phyloP scores from a whole-genome alignment of 306 rosid species.

The Ochetophila trinervis region DNA sequence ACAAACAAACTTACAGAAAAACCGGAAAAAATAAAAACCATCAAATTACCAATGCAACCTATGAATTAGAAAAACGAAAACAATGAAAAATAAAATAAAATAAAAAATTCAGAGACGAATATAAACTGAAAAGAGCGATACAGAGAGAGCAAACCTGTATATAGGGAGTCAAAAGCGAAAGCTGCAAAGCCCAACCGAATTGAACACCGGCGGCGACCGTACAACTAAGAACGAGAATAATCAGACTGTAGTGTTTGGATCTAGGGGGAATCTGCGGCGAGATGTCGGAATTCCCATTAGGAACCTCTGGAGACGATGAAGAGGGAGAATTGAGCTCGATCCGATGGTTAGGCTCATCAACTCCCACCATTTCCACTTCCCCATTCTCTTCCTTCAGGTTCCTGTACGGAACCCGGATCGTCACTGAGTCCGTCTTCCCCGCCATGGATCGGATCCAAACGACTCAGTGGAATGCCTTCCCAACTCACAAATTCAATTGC shows the following conservation, averaged over 20 bases:
- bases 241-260: conserved; percentile 35
- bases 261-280: conserved; percentile 21
- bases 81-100: not conserved
- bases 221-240: conserved; percentile 72
- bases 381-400: conserved; percentile 63
- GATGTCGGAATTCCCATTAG: conserved; percentile 25
- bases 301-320: conserved; percentile 20
- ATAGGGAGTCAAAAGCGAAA: conserved; percentile 89
- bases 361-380: conserved; percentile 69
- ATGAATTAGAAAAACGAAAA: not conserved
- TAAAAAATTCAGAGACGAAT: not conserved
- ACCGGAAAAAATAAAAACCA: too few species aligned
- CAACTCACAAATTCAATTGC: conserved; percentile 5
- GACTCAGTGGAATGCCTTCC: conserved; percentile 23
- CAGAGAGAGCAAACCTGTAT: conserved; percentile 56
- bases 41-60: not conserved
- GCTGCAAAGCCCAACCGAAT: conserved; percentile 99
- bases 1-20: not conserved
- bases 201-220: conserved; percentile 97
- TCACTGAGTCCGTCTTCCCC: conserved; percentile 51
- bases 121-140: not conserved
- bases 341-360: conserved; percentile 45
- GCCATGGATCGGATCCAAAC: conserved; percentile 49
- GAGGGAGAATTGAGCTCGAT: conserved; percentile 52
- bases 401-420: conserved; percentile 77